These are phyloP conservation scores for Pholiota microspora DNA, from an alignment of 768 basidiomycete species.

Conservation along the genomic window DNA sequence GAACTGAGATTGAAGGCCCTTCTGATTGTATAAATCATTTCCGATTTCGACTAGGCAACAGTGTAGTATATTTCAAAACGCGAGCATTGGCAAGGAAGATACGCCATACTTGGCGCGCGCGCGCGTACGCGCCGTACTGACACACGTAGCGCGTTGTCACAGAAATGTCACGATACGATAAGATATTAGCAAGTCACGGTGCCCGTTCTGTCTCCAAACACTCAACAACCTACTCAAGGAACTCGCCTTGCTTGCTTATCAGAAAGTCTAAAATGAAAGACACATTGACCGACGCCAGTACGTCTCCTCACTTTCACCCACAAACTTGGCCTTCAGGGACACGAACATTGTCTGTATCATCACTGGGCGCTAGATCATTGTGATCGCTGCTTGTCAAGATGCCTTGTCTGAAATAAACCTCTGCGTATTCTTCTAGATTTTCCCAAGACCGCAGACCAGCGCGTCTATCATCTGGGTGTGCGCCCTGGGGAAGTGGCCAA, in stretches of 20 bases:
- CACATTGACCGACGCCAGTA: conserved; percentile 64
- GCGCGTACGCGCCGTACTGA: no score
- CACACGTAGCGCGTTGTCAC: neutral
- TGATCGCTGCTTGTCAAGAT: neutral
- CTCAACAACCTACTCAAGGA: neutral
- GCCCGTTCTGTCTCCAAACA: neutral
- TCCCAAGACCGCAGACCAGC: conserved; percentile 67
- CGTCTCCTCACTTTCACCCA: conserved; percentile 23
- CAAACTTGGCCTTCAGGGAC: neutral
- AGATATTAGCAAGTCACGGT: neutral
- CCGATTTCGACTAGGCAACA: no score
- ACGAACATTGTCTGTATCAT: neutral
- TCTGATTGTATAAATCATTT: no score
- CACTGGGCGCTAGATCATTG: neutral
- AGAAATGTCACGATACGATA: neutral
- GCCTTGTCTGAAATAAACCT: neutral
- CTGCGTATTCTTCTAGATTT: conserved; percentile 50
- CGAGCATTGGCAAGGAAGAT: no score
- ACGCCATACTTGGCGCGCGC: no score
- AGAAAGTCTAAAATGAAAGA: conserved; percentile 50
- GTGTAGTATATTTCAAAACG: no score
- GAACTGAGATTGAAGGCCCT: no score
- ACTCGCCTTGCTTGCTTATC: neutral
- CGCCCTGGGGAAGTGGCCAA: conserved; percentile 78
- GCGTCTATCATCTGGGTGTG: conserved; percentile 80